Conservation (phyloP, 148 eudicot species). For the Agrostemma githago region DNA sequence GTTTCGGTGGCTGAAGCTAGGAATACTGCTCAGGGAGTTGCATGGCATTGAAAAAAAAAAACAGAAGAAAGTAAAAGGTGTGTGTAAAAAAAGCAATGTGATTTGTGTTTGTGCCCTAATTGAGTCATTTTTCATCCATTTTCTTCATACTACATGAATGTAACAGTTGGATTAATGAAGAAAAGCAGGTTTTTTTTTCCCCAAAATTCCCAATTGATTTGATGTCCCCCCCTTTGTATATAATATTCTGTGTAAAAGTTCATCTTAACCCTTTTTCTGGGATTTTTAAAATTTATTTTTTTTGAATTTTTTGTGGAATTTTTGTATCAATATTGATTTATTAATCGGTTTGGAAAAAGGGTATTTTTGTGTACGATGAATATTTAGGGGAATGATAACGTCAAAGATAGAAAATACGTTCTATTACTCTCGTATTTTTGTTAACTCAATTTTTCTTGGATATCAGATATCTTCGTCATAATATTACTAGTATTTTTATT, state of each 20-base stretch:
- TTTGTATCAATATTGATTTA: neutral
- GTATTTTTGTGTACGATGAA: too few relatives aligned
- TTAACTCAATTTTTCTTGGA: too few relatives aligned
- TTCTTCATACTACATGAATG: neutral
- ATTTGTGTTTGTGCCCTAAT: neutral
- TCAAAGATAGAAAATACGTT: too few relatives aligned
- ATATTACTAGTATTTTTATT: too few relatives aligned
- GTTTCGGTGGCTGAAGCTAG: conserved; percentile 82
- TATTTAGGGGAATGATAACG: too few relatives aligned
- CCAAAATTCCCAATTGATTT: neutral
- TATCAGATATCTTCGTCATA: too few relatives aligned
- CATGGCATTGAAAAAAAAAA: conserved; percentile 50
- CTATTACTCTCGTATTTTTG: too few relatives aligned
- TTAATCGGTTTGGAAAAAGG: too few relatives aligned
- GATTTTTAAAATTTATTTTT: too few relatives aligned
- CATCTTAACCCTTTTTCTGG: neutral
- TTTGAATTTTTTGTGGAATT: neutral
- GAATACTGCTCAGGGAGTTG: conserved; percentile 52
- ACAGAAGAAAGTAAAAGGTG: neutral
- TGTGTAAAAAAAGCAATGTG: neutral
- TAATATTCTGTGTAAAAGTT: neutral
- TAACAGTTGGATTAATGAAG: neutral
- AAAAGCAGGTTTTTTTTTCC: neutral
- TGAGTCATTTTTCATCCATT: neutral
- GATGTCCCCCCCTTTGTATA: neutral